Conservation (phyloP, 148 eudicot genomes). For the Persicaria tinctoria region DNA sequence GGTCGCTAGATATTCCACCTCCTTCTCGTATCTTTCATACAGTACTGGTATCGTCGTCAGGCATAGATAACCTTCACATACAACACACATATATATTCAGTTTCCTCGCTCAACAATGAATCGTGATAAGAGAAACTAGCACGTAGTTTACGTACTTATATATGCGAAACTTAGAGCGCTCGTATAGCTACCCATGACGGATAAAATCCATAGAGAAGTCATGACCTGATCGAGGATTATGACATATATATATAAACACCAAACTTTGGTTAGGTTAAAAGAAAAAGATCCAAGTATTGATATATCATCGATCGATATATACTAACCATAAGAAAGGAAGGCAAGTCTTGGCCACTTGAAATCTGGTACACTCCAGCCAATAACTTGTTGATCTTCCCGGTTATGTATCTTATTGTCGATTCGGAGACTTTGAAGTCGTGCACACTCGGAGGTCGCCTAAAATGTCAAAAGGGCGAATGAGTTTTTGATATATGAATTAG, state of each 20-base stretch:
- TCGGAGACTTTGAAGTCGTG: slow-evolving; percentile 38
- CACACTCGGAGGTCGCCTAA: slow-evolving; percentile 50
- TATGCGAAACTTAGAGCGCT: slow-evolving; percentile 53
- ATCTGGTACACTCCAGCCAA: slow-evolving; percentile 32
- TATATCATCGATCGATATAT: neutral
- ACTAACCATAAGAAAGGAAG: slow-evolving; percentile 43
- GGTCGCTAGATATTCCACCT: slow-evolving; percentile 38
- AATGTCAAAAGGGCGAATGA: neutral
- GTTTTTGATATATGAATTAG: neutral
- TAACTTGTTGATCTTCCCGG: slow-evolving; percentile 28
- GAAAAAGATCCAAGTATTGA: neutral
- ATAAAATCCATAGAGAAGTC: slow-evolving; percentile 41
- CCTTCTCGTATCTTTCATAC: slow-evolving; percentile 34
- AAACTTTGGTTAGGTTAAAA: neutral
- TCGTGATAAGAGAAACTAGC: too few relatives aligned
- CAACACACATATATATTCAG: neutral
- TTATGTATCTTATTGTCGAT: slow-evolving; percentile 30
- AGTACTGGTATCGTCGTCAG: slow-evolving; percentile 29
- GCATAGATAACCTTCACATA: slow-evolving; percentile 24
- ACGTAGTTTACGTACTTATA: slow-evolving; percentile 22
- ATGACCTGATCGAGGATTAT: too few relatives aligned
- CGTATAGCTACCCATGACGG: slow-evolving; percentile 50
- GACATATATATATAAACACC: too few relatives aligned
- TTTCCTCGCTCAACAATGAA: too few relatives aligned
- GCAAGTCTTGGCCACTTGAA: slow-evolving; percentile 49